Conservation (phyloP, 208 protist species). For the Wallacemonas sp. region DNA sequence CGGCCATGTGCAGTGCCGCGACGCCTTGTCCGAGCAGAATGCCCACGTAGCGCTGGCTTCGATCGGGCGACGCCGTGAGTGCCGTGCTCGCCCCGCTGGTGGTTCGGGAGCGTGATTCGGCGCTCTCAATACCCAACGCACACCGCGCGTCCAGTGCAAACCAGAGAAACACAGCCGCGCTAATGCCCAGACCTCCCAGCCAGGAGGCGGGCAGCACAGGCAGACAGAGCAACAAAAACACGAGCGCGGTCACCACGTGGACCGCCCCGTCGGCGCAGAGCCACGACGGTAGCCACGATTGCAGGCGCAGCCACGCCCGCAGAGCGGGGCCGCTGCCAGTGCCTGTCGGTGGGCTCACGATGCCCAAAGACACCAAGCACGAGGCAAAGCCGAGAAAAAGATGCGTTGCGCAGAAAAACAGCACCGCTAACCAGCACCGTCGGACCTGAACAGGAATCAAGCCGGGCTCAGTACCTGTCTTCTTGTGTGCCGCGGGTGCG, state of each 20-base stretch:
- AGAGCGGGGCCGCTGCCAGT: background rate
- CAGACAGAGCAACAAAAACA: slow-evolving; percentile 19
- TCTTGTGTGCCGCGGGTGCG: slow-evolving; percentile 24
- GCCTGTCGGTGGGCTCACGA: slow-evolving; percentile 11
- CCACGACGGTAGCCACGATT: background rate
- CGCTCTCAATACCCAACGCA: background rate
- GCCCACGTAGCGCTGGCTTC: background rate
- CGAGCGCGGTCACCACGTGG: background rate
- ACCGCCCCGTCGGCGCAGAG: background rate
- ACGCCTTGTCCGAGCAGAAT: background rate
- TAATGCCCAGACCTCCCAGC: background rate
- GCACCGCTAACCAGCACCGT: slow-evolving; percentile 20
- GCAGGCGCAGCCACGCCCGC: background rate
- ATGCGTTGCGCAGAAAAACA: slow-evolving; percentile 14
- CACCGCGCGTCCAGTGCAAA: background rate
- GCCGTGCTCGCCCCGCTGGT: background rate
- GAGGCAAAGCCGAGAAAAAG: slow-evolving; percentile 29
- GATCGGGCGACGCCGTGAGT: background rate
- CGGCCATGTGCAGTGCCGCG: background rate
- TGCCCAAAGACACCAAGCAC: slow-evolving; percentile 15
- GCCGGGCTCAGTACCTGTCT: background rate
- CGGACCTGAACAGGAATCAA: slow-evolving; percentile 19
- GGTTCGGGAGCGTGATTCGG: background rate
- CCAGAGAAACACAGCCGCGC: background rate
- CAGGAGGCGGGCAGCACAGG: background rate